A percentile compares a stretch with the other conserved stretches of the same genome.
Conservation (phyloP, 2,329 filamentous ascomycete genomes). For the Aspergillus jensenii region DNA sequence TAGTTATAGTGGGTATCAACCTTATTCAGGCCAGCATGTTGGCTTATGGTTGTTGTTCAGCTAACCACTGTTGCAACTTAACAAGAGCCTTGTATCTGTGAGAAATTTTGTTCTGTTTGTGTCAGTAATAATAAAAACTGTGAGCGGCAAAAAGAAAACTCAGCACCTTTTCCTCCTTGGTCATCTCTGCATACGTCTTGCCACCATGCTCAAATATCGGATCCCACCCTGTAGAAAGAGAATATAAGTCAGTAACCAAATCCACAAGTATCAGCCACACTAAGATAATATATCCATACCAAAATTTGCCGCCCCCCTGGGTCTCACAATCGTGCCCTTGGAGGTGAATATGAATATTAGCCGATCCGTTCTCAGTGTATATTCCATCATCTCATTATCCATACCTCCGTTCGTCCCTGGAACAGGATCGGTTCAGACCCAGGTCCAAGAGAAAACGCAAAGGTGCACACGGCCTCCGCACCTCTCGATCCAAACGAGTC, state of each 20-base stretch:
- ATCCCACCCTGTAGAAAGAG: slow-evolving; percentile 73
- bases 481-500: slow-evolving; percentile 87
- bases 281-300: slow-evolving; percentile 55
- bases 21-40: not conserved
- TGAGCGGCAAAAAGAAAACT: not conserved
- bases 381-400: slow-evolving; percentile 19
- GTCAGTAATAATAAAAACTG: slow-evolving; percentile 17
- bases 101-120: slow-evolving; percentile 73
- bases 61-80: slow-evolving; percentile 82
- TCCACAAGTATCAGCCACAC: not conserved
- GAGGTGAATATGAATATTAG: not conserved
- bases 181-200: slow-evolving; percentile 95
- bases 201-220: slow-evolving; percentile 93
- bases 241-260: not conserved
- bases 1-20: not conserved
- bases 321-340: slow-evolving; percentile 77
- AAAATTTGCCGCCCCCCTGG: slow-evolving; percentile 77
- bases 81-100: slow-evolving; percentile 84
- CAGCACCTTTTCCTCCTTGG: slow-evolving; percentile 78
- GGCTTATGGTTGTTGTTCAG: slow-evolving; percentile 37
- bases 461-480: slow-evolving; percentile 92
- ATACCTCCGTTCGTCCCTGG: slow-evolving; percentile 80
- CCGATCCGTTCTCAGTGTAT: slow-evolving; percentile 3
- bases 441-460: slow-evolving; percentile 85
- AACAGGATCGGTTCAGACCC: slow-evolving; percentile 83